Conservation (phyloP, 805 yeast genomes). For the Teunomyces stri region DNA sequence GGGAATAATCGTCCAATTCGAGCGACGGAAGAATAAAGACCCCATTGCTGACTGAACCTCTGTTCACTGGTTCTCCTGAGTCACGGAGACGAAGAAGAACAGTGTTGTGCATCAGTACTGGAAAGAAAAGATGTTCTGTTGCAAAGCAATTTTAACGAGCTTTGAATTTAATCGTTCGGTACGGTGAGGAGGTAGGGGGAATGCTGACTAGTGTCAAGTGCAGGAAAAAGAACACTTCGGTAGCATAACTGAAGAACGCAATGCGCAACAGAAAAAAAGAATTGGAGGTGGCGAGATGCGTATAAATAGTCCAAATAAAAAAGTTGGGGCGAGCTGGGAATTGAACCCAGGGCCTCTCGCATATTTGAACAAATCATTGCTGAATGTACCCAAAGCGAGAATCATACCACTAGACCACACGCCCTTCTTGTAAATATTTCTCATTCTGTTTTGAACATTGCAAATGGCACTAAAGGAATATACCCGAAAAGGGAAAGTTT, state of each 20-base stretch:
- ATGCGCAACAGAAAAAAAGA: neutral
- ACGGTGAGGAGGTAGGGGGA: neutral
- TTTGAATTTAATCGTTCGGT: neutral
- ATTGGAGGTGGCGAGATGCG: neutral
- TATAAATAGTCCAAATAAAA: slow-evolving; percentile 1
- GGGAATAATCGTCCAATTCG: slow-evolving; percentile 28
- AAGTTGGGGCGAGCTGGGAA: slow-evolving; percentile 48
- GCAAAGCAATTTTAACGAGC: neutral
- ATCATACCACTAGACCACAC: slow-evolving; percentile 27
- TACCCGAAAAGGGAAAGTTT: neutral
- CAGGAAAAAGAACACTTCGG: neutral
- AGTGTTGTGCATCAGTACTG: slow-evolving; percentile 20
- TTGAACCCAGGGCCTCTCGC: slow-evolving; percentile 67
- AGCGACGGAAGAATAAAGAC: slow-evolving; percentile 51
- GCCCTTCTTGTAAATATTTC: slow-evolving; percentile 11
- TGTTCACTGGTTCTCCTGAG: slow-evolving; percentile 46
- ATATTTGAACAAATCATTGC: slow-evolving; percentile 16
- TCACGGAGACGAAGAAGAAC: slow-evolving; percentile 47
- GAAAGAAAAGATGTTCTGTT: neutral
- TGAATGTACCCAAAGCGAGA: slow-evolving; percentile 20
- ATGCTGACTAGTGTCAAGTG: neutral
- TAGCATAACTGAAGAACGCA: neutral
- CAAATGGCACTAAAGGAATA: neutral
- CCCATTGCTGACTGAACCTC: slow-evolving; percentile 39
- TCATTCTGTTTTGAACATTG: neutral